Base-by-base conservation (phyloP, 2,329 filamentous ascomycete genomes). In the Aspergillus sp. region DNA sequence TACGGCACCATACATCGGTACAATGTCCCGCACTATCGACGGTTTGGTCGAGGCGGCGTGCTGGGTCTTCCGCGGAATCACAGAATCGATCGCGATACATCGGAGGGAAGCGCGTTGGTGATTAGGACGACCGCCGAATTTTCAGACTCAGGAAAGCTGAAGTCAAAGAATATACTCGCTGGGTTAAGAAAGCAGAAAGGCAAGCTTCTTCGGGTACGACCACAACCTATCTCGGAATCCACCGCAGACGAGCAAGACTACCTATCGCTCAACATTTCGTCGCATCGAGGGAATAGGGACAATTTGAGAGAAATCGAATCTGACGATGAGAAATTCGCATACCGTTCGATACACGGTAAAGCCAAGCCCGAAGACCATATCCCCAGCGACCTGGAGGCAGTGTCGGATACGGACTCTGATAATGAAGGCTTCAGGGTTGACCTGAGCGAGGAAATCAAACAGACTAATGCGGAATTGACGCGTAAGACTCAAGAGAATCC, bases 1-100 rank as follows among this genome's bases (percentile, higher is more conserved):
- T 96, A 90, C 63, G 88, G 87, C 2, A 78, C 80, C 23, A 76
- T 86, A 35, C 83, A 95, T 62, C 81, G 80, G 32, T 86, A 86
- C 54, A 79, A 78, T 46, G 70, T 94, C 9, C 89, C 90, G 0
- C 59, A 69, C 2, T 96, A 94, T 62, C 77, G 77, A 51, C 83
- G 88, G 5, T 72, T 73, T 51, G 87, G 89, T 12, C 73, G 74
- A 47, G 89, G 89, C 2, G 77, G 75, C 49, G 73, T 96, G 1
- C 66, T 97, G 10, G 91, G 90, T 0, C 72, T 84, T 0, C 64
- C 73, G 1, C 70, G 71, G 2, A 74, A 76, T 41, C 73, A 84
- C 48, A 79, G 78, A 48, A 86, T 95, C 49, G 82, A 91, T 59
- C 78, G 80, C 35, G 78, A 83, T 41, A 75, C 79, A 43, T 62